Evolutionary conservation across 805 yeast genomes (phyloP).

Genomic region (Myxozyma geophila): DNA sequence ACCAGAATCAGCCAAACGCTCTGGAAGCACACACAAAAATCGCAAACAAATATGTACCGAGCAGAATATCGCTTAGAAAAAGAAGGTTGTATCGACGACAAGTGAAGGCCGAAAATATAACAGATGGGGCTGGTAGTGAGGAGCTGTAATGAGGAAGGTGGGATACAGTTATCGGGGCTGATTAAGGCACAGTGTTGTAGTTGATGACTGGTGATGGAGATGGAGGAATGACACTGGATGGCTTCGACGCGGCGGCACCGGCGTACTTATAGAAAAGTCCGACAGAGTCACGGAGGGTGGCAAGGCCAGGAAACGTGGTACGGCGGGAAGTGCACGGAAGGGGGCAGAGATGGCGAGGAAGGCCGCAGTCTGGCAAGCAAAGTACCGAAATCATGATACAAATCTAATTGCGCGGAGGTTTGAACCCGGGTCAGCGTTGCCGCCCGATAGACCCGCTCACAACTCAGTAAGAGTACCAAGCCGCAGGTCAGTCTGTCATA

Average conservation of each 20-base stretch:
- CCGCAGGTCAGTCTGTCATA: too few relatives aligned
- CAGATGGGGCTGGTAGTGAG: background rate
- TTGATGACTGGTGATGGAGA: too few relatives aligned
- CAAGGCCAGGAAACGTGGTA: background rate
- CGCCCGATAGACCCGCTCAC: too few relatives aligned
- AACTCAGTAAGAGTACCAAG: too few relatives aligned
- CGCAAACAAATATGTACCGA: background rate
- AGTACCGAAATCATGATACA: background rate
- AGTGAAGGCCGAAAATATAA: background rate
- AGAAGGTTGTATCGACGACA: background rate
- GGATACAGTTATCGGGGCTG: too few relatives aligned
- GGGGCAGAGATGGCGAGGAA: background rate
- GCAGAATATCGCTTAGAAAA: background rate
- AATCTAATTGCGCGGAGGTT: background rate
- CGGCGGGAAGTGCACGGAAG: background rate
- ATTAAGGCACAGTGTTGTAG: too few relatives aligned
- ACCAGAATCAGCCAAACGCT: constrained; percentile 6
- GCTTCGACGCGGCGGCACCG: background rate
- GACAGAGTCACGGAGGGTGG: background rate
- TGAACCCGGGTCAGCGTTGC: background rate
- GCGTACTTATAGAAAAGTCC: background rate
- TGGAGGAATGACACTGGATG: too few relatives aligned
- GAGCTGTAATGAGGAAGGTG: too few relatives aligned
- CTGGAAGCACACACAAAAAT: background rate
- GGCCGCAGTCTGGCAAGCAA: too few relatives aligned